Conservation (phyloP, 1,284 basidiomycete genomes). For the Porogramme epimiltina region DNA sequence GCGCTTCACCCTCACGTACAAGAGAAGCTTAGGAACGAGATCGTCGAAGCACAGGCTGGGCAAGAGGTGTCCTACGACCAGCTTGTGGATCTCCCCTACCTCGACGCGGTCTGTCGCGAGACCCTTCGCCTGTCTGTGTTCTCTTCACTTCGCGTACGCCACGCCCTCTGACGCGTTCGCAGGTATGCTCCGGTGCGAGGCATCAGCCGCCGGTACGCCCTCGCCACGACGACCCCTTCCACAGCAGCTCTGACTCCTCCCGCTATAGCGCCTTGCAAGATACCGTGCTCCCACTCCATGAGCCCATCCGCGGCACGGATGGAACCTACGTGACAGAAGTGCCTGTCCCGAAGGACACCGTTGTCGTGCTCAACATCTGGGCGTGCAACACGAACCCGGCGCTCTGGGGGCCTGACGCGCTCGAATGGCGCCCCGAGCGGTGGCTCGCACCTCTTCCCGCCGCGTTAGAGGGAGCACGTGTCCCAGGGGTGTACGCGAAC, state of each 20-base stretch:
- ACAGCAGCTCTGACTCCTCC: background rate
- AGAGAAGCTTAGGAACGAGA: conserved; percentile 24
- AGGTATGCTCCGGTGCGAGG: background rate
- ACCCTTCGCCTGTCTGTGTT: conserved; percentile 30
- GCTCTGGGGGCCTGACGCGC: conserved; percentile 58
- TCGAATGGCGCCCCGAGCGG: conserved; percentile 45
- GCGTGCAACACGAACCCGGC: conserved; percentile 38
- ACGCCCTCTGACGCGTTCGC: background rate
- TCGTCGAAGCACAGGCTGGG: conserved; percentile 19
- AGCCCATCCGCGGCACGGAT: conserved; percentile 15
- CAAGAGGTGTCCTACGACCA: conserved; percentile 30
- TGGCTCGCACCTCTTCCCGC: conserved; percentile 25
- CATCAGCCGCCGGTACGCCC: background rate
- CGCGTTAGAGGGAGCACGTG: conserved; percentile 10
- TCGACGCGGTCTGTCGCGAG: conserved; percentile 36
- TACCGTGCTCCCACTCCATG: conserved; percentile 23
- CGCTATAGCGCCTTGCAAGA: conserved; percentile 1
- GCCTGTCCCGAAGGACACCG: conserved; percentile 44
- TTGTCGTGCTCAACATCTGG: conserved; percentile 44
- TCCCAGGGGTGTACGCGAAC: conserved; percentile 26
- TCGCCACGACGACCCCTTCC: background rate
- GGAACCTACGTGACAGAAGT: conserved; percentile 40
- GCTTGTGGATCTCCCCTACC: conserved; percentile 32
- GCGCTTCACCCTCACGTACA: conserved; percentile 5
- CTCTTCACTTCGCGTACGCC: too few relatives aligned